Evolutionary conservation across 495 filamentous ascomycete genomes (phyloP), one percentile per base, ranked within the genome.

Genomic region (Penicillium turbatum): DNA sequence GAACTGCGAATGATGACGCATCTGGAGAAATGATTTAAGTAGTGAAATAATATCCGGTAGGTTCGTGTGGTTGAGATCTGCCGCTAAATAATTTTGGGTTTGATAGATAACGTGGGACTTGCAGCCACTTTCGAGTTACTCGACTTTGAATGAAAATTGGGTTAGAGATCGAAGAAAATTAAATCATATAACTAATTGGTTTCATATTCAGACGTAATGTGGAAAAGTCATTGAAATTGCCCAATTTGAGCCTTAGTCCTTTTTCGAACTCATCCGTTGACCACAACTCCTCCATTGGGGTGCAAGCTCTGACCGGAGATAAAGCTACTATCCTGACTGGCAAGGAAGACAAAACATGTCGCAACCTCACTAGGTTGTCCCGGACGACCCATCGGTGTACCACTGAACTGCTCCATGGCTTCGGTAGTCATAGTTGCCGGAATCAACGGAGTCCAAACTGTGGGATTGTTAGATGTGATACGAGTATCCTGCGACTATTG

Each of bases 391-490:
- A 95, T 91, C 0, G 89, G 89, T 16, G 79, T 81, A 0, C 51
- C 60, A 41, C 82, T 83, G 69, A 92, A 92, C 47, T 84, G 73
- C 65, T 90, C 80, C 72, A 86, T 78, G 0, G 84, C 86, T 31
- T 81, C 68, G 0, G 84, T 76, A 35, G 64, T 79, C 89, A 92
- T 93, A 0, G 88, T 93, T 1, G 86, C 71, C 5, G 87, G 86
- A 42, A 92, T 89, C 30, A 92, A 73, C 2, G 90, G 90, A 1
- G 89, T 92, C 89, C 89, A 93, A 19, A 95, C 82, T 45, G 29
- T 27, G 16, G 12, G 6, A 30, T 9, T 15, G 35, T 58, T 38
- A 56, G 55, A 2, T 24, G 21, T 37, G n/a, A 16, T 7, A 6
- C 35, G 15, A 13, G 12, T 10, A n/a, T 15, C n/a, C 4, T 37